A percentile compares a stretch with the other conserved stretches of the same genome.
These are phyloP conservation scores for Hyaloscypha finlandica DNA, from an alignment of 495 filamentous ascomycete species.

Conservation along the genomic window DNA sequence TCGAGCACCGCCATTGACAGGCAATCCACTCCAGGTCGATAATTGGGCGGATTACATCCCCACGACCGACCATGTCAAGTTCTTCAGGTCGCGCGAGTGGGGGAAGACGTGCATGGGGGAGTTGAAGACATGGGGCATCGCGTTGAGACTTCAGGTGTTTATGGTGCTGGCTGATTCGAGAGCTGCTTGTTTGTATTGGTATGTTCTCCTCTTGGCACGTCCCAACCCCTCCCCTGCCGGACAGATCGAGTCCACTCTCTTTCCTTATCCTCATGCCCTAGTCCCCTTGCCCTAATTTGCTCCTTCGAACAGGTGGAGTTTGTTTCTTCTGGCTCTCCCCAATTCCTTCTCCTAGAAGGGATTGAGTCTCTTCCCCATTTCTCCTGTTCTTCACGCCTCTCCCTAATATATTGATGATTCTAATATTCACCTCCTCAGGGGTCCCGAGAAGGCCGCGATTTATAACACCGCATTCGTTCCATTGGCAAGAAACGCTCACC, in stretches of 20 bases:
- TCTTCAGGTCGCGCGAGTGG: conserved; percentile 24
- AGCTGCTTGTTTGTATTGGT: conserved; percentile 18
- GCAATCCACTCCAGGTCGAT: not conserved
- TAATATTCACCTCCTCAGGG: conserved; percentile 8
- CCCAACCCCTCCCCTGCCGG: too few species aligned
- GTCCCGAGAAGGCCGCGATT: conserved; percentile 16
- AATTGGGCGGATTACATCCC: conserved; percentile 19
- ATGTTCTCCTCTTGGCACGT: not conserved
- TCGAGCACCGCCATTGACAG: not conserved
- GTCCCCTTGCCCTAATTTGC: too few species aligned
- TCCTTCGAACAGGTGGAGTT: too few species aligned
- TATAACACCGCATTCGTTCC: conserved; percentile 26
- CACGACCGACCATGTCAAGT: conserved; percentile 14
- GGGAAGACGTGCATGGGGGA: conserved; percentile 10
- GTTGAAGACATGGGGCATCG: conserved; percentile 8
- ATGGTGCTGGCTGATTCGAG: conserved; percentile 21
- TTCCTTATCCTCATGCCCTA: too few species aligned
- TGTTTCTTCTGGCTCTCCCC: not conserved
- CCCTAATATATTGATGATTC: not conserved
- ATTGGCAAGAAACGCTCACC: conserved; percentile 23
- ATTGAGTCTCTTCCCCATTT: not conserved
- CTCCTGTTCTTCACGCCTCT: too few species aligned
- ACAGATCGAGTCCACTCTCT: too few species aligned
- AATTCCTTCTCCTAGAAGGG: not conserved
- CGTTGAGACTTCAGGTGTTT: conserved; percentile 11